A percentile compares a stretch with the other conserved stretches of the same genome.
These are phyloP conservation scores for Puccinia triticina DNA, from an alignment of 1,284 basidiomycete species.

Conservation along the genomic window DNA sequence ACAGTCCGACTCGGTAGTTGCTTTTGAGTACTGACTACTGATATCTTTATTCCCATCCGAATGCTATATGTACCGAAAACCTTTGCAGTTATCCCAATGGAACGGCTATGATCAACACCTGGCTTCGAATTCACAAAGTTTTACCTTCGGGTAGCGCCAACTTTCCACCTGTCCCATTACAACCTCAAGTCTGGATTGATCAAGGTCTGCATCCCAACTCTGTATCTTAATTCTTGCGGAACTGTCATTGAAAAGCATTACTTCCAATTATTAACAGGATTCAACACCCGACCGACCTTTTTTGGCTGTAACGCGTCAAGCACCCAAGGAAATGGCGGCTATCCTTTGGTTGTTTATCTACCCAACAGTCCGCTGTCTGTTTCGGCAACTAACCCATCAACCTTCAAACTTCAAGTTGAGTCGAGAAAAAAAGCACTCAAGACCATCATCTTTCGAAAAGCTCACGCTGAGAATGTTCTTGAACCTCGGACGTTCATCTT, in stretches of 20 bases:
- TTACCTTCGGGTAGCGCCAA: neutral
- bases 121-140: constrained; percentile 46
- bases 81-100: constrained; percentile 65
- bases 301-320: constrained; percentile 67
- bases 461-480: neutral
- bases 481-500: neutral
- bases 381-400: constrained; percentile 29
- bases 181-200: constrained; percentile 32
- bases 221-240: too few relatives aligned
- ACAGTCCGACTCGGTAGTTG: neutral
- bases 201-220: neutral
- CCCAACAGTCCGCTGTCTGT: constrained; percentile 29
- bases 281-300: constrained; percentile 72
- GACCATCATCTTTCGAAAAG: neutral
- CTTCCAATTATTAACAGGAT: constrained; percentile 62
- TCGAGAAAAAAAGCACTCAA: neutral
- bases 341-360: constrained; percentile 44
- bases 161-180: constrained; percentile 40
- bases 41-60: neutral
- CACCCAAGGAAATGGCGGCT: constrained; percentile 34
- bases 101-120: constrained; percentile 61
- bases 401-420: constrained; percentile 45
- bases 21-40: neutral
- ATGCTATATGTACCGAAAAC: too few relatives aligned
- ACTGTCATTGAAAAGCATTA: neutral